Evolutionary conservation across 257 asterid species (phyloP).

Genomic region (Nicotiana paniculata): DNA sequence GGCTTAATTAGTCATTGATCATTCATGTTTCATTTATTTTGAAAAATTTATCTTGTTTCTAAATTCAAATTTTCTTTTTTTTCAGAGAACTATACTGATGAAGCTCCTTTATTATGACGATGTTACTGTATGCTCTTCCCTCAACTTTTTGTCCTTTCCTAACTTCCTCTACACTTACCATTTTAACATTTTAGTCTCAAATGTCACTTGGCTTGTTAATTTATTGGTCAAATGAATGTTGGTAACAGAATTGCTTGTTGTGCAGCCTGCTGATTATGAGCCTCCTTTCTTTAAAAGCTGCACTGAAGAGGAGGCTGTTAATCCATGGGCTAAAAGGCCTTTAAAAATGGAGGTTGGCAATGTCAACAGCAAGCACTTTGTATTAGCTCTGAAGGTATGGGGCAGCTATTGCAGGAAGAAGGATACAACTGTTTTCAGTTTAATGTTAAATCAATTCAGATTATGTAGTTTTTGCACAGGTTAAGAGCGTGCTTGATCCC

Average conservation of each 20-base stretch:
- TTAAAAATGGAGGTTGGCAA: slow-evolving; percentile 88
- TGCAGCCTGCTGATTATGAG: slow-evolving; percentile 95
- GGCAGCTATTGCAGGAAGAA: slow-evolving; percentile 3
- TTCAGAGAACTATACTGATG: slow-evolving; percentile 92
- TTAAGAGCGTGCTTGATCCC: slow-evolving; percentile 92
- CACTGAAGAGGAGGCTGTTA: slow-evolving; percentile 69
- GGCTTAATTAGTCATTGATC: too few species aligned
- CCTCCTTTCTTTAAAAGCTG: slow-evolving; percentile 93
- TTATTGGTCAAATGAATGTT: background rate
- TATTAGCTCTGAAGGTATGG: slow-evolving; percentile 78
- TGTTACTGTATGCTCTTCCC: slow-evolving; percentile 59
- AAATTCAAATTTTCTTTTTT: slow-evolving; percentile 9
- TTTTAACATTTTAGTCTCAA: background rate
- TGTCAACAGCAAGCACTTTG: slow-evolving; percentile 82
- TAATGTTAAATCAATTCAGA: slow-evolving; percentile 4
- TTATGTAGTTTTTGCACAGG: slow-evolving; percentile 40
- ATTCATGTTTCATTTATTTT: too few species aligned
- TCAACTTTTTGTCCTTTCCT: slow-evolving; percentile 2
- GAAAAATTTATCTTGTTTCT: background rate
- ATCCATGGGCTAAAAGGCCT: slow-evolving; percentile 78
- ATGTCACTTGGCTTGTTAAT: slow-evolving; percentile 1
- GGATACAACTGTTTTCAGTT: slow-evolving; percentile 7
- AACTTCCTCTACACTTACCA: background rate
- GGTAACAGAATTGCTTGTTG: slow-evolving; percentile 17
- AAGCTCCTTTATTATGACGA: slow-evolving; percentile 86